phyloP scores from a whole-genome alignment of 495 filamentous ascomycete genomes.

The Wilcoxina mikolae region DNA sequence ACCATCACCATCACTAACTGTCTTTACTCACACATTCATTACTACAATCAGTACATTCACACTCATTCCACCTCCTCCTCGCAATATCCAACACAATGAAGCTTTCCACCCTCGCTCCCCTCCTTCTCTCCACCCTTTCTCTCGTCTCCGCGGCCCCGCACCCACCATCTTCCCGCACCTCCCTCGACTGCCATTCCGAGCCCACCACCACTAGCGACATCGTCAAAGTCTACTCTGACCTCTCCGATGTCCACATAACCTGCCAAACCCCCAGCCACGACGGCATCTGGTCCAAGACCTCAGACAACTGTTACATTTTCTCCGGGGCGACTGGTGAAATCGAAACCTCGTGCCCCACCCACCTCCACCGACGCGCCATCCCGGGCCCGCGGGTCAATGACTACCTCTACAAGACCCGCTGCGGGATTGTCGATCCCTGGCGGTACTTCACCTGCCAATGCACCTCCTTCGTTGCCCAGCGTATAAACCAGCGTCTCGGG shows the following conservation, averaged over 20 bases:
- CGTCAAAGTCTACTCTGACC: conserved; percentile 18
- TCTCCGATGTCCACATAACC: conserved; percentile 18
- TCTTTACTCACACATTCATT: no score
- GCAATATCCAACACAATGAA: no score
- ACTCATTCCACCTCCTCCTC: no score
- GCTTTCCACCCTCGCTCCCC: conserved; percentile 8
- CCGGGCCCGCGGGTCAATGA: conserved; percentile 21
- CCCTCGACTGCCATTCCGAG: conserved; percentile 23
- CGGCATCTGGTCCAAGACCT: conserved; percentile 29
- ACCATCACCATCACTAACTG: no score
- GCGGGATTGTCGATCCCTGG: conserved; percentile 21
- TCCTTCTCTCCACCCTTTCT: not conserved
- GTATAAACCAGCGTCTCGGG: conserved; percentile 23
- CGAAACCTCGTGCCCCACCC: conserved; percentile 19
- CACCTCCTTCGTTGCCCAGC: conserved; percentile 24
- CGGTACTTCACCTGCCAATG: conserved; percentile 23
- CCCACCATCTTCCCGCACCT: conserved; percentile 12
- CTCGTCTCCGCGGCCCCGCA: conserved; percentile 8
- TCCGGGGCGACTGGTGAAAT: conserved; percentile 26
- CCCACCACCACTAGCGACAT: conserved; percentile 21
- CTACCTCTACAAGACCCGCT: conserved; percentile 21
- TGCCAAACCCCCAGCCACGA: conserved; percentile 27
- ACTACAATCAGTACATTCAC: no score
- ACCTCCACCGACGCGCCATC: conserved; percentile 3
- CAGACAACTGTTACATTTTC: conserved; percentile 25